Conservation (phyloP, 2,329 filamentous ascomycete genomes). For the Sporothrix schenckii region DNA sequence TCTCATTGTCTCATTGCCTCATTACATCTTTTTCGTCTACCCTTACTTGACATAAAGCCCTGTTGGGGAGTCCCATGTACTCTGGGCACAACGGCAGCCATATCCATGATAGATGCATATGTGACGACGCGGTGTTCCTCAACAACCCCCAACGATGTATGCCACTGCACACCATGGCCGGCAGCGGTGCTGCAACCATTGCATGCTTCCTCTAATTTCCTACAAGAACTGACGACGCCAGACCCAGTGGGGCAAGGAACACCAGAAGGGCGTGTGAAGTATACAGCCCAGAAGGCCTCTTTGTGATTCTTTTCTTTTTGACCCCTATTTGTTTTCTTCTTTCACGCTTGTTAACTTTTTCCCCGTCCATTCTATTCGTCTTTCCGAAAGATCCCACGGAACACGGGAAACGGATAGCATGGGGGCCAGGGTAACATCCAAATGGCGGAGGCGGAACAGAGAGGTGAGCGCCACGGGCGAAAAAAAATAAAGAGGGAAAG, state of each 20-base stretch:
- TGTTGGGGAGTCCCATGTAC: neutral
- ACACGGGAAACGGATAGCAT: constrained; percentile 25
- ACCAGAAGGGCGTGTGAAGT: neutral
- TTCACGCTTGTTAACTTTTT: neutral
- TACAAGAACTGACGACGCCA: neutral
- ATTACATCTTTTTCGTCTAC: neutral
- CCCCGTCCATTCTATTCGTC: neutral
- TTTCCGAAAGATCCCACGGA: neutral
- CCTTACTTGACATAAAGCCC: neutral
- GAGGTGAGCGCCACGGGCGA: neutral
- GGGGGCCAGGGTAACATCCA: constrained; percentile 29
- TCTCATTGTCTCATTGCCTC: neutral
- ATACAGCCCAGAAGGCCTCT: neutral
- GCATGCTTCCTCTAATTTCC: neutral
- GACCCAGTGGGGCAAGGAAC: neutral
- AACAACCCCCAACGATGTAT: neutral
- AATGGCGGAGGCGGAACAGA: constrained; percentile 31
- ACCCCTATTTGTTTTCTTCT: neutral
- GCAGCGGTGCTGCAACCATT: constrained; percentile 25
- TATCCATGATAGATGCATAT: constrained; percentile 16
- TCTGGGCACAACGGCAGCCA: constrained; percentile 19
- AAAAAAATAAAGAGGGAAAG: neutral
- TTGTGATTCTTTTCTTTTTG: neutral
- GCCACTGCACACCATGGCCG: constrained; percentile 23
- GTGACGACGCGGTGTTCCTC: constrained; percentile 5